Evolutionary conservation across 345 rosid species (phyloP).

Genomic region (Eucalyptus fibrosa): DNA sequence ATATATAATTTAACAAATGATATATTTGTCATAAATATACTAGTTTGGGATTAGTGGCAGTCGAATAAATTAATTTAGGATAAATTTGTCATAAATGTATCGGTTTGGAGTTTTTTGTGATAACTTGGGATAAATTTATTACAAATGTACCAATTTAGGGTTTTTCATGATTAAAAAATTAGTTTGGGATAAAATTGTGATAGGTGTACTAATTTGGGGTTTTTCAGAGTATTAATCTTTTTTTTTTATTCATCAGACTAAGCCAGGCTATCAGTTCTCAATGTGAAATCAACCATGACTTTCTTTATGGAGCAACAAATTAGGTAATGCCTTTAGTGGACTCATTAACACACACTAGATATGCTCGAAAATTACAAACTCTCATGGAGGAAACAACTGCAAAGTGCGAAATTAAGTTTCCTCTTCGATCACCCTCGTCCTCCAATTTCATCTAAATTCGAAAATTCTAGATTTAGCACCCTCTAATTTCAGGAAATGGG

Average conservation of each 20-base stretch:
- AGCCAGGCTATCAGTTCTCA: background rate
- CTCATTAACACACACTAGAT: background rate
- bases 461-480: background rate
- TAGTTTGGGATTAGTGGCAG: fast-evolving
- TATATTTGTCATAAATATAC: fast-evolving
- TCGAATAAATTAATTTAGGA: too few relatives aligned
- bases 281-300: background rate
- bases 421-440: fast-evolving
- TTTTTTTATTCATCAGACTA: background rate
- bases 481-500: background rate
- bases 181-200: fast-evolving
- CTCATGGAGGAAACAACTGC: background rate
- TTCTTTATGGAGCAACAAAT: background rate
- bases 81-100: too few relatives aligned
- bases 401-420: fast-evolving
- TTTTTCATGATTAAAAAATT: too few relatives aligned
- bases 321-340: background rate
- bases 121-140: fast-evolving
- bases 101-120: fast-evolving
- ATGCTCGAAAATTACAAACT: background rate
- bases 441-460: background rate
- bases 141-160: fast-evolving
- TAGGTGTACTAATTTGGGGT: fast-evolving
- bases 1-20: too few relatives aligned
- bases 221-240: fast-evolving